Evolutionary conservation across 331 rosid species (phyloP).

Genomic region (Pyrus hybrid): DNA sequence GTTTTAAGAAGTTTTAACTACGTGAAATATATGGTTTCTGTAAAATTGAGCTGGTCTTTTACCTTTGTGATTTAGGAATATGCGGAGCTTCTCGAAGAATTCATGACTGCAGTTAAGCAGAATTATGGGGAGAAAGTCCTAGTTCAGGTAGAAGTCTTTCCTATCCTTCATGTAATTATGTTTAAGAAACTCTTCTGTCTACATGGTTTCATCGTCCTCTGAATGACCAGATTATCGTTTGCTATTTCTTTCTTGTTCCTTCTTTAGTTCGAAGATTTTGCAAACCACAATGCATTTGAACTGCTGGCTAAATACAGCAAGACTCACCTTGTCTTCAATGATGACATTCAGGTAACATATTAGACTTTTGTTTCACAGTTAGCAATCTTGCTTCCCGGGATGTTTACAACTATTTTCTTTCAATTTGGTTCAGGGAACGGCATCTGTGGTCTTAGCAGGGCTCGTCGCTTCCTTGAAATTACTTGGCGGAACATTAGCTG

Average conservation of each 20-base stretch:
- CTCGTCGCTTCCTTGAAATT: slow-evolving; percentile 74
- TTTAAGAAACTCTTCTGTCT: not conserved
- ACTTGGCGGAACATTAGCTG: slow-evolving; percentile 63
- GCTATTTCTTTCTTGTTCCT: slow-evolving; percentile 1
- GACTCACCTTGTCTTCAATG: slow-evolving; percentile 86
- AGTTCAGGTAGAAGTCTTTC: slow-evolving; percentile 43
- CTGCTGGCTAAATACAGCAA: slow-evolving; percentile 75
- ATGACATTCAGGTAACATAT: slow-evolving; percentile 77
- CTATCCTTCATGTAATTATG: slow-evolving; percentile 9
- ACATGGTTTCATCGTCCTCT: slow-evolving; percentile 7
- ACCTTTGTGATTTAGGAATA: slow-evolving; percentile 58
- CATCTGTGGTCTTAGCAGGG: slow-evolving; percentile 91
- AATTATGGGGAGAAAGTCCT: slow-evolving; percentile 89
- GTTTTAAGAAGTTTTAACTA: not conserved
- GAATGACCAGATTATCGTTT: not conserved
- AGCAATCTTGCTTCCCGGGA: not conserved
- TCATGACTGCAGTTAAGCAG: slow-evolving; percentile 92
- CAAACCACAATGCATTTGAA: slow-evolving; percentile 96
- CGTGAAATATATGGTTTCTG: slow-evolving; percentile 2
- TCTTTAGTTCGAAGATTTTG: slow-evolving; percentile 88
- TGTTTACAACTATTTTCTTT: not conserved
- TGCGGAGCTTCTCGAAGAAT: slow-evolving; percentile 77
- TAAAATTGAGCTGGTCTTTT: slow-evolving; percentile 5
- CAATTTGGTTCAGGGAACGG: slow-evolving; percentile 67
- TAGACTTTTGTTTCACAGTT: not conserved